Conservation (phyloP, 345 rosid species). For the Eutrema heterophyllum region DNA sequence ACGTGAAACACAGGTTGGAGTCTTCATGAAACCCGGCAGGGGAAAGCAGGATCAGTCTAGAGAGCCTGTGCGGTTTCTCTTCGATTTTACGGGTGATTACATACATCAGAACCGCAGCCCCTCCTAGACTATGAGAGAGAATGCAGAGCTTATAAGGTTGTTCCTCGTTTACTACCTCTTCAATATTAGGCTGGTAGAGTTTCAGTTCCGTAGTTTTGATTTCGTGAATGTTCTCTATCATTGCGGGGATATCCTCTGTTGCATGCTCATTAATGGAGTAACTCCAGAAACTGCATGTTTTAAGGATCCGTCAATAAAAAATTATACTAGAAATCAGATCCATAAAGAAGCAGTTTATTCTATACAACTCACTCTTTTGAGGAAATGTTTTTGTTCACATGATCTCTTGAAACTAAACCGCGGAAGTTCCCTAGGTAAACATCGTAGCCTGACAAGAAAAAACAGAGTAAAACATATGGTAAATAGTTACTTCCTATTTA, state of each 20-base stretch:
- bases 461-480: neutral
- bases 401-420: constrained; percentile 92
- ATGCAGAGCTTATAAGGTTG: constrained; percentile 87
- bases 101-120: constrained; percentile 84
- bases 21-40: constrained; percentile 95
- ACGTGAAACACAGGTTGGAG: constrained; percentile 50
- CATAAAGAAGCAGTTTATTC: neutral
- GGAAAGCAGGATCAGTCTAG: constrained; percentile 71
- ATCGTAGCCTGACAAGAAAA: constrained; percentile 60
- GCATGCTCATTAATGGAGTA: constrained; percentile 94
- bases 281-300: constrained; percentile 69
- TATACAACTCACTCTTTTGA: constrained; percentile 55
- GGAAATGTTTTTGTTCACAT: constrained; percentile 72
- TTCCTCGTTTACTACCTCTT: constrained; percentile 47
- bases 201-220: constrained; percentile 79
- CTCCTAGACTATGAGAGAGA: constrained; percentile 89
- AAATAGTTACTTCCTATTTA: neutral
- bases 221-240: constrained; percentile 87
- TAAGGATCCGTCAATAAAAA: constrained; percentile 2
- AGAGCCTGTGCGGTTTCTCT: constrained; percentile 75
- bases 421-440: constrained; percentile 91
- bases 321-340: neutral
- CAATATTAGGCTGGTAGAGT: constrained; percentile 47
- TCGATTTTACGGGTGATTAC: constrained; percentile 55
- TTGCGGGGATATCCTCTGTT: constrained; percentile 77